A percentile compares a stretch with the other conserved stretches of the same genome.
Evolutionary conservation across 2,329 filamentous ascomycete genomes (phyloP).

Genomic region (Huntiella moniliformis): DNA sequence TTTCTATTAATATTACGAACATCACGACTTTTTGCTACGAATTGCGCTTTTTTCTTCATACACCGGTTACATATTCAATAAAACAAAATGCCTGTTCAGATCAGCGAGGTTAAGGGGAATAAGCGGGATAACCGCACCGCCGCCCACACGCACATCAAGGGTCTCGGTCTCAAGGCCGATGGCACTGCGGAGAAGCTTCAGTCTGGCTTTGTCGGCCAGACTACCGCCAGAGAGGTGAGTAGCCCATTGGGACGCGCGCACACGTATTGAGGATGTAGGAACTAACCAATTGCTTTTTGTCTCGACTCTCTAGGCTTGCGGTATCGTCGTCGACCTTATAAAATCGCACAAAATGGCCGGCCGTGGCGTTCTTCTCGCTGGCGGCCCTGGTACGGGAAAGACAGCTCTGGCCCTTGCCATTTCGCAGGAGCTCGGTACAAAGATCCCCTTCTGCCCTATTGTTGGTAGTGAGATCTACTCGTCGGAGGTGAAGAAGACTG

Average conservation of each 20-base stretch:
- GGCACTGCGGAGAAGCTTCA: conserved; percentile 65
- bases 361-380: conserved; percentile 77
- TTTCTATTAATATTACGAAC: not conserved
- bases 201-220: conserved; percentile 79
- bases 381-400: conserved; percentile 91
- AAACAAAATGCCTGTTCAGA: conserved; percentile 49
- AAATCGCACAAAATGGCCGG: conserved; percentile 95
- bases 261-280: not conserved
- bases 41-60: not conserved
- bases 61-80: not conserved
- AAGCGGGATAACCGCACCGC: conserved; percentile 90
- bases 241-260: not conserved
- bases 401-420: conserved; percentile 89
- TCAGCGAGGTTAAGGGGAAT: conserved; percentile 88
- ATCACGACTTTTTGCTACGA: not conserved
- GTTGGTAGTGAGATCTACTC: conserved; percentile 97
- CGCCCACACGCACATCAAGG: conserved; percentile 94
- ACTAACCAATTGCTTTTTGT: not conserved
- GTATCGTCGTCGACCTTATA: conserved; percentile 89
- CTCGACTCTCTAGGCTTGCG: conserved; percentile 50
- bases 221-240: conserved; percentile 65
- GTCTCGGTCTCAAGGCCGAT: conserved; percentile 70
- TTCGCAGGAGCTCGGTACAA: conserved; percentile 90
- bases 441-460: conserved; percentile 96
- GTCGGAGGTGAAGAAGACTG: conserved; percentile 97